A percentile compares a stretch with the other conserved stretches of the same genome.
phyloP scores from a whole-genome alignment of 2,329 filamentous ascomycete genomes.

The Cercospora sp. region DNA sequence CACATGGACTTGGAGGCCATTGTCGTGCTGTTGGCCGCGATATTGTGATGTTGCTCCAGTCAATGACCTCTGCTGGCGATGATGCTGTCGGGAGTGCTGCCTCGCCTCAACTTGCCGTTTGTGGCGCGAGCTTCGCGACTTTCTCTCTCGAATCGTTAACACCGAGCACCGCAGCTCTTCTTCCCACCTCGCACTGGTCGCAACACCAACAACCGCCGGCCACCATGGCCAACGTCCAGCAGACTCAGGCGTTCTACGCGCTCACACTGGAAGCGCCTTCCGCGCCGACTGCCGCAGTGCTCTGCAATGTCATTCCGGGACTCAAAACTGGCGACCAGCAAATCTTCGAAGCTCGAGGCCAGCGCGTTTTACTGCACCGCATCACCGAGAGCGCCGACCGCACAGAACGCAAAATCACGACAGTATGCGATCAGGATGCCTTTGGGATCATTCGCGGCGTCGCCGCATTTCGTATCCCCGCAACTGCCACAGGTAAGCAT shows the following conservation, averaged over 20 bases:
- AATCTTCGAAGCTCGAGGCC: slow-evolving; percentile 90
- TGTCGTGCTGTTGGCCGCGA: neutral
- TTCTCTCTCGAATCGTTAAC: neutral
- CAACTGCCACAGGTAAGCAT: slow-evolving; percentile 81
- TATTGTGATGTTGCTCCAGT: neutral
- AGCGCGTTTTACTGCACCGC: slow-evolving; percentile 81
- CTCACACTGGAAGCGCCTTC: slow-evolving; percentile 92
- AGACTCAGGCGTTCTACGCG: slow-evolving; percentile 93
- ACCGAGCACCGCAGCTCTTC: neutral
- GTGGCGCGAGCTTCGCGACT: slow-evolving; percentile 3
- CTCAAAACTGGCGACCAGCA: slow-evolving; percentile 91
- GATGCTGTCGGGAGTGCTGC: slow-evolving; percentile 13
- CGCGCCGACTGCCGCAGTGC: slow-evolving; percentile 82
- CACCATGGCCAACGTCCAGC: slow-evolving; percentile 93
- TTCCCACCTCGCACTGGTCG: slow-evolving; percentile 2
- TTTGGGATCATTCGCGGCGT: slow-evolving; percentile 94
- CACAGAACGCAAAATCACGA: slow-evolving; percentile 79
- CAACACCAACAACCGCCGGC: slow-evolving; percentile 28
- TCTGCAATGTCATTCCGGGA: slow-evolving; percentile 78
- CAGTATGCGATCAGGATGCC: slow-evolving; percentile 85
- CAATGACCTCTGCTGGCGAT: neutral
- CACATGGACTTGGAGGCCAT: slow-evolving; percentile 35
- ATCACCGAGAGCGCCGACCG: slow-evolving; percentile 59
- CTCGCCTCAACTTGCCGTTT: slow-evolving; percentile 6
- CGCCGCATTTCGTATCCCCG: slow-evolving; percentile 85